Evolutionary conservation across 768 basidiomycete genomes (phyloP).

Genomic region (Lactifluus pinguis): DNA sequence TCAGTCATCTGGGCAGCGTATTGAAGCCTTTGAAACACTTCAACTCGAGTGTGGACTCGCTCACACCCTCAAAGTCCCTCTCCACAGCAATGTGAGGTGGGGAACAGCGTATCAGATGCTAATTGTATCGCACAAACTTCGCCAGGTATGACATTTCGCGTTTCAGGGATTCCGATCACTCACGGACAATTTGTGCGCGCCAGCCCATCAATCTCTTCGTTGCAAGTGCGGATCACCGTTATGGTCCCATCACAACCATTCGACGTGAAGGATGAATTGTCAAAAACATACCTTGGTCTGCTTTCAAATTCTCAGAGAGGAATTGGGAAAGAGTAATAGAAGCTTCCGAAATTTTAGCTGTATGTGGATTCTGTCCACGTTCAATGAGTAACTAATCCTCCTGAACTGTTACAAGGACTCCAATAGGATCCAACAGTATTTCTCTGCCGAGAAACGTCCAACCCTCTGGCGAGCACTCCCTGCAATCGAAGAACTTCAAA

Average conservation of each 20-base stretch:
- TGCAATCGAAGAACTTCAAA: too few species aligned
- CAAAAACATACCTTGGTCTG: background rate
- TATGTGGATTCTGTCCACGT: too few species aligned
- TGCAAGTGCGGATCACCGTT: background rate
- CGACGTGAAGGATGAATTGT: background rate
- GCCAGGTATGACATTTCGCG: background rate
- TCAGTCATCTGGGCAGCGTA: too few species aligned
- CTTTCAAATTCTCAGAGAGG: background rate
- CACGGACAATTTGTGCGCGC: too few species aligned
- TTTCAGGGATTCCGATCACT: too few species aligned
- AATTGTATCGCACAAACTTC: background rate
- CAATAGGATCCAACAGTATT: too few species aligned
- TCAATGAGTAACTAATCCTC: background rate
- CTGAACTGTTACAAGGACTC: too few species aligned
- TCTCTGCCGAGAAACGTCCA: too few species aligned
- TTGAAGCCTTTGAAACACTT: too few species aligned
- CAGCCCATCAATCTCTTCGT: background rate
- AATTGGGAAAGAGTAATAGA: background rate
- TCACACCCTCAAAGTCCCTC: background rate
- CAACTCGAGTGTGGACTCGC: too few species aligned
- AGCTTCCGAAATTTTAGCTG: too few species aligned
- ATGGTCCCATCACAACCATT: background rate
- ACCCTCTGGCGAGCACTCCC: too few species aligned
- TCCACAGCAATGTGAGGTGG: background rate
- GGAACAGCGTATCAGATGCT: background rate